Conservation (phyloP, 2,329 filamentous ascomycete genomes). For the Penicillium sp. region DNA sequence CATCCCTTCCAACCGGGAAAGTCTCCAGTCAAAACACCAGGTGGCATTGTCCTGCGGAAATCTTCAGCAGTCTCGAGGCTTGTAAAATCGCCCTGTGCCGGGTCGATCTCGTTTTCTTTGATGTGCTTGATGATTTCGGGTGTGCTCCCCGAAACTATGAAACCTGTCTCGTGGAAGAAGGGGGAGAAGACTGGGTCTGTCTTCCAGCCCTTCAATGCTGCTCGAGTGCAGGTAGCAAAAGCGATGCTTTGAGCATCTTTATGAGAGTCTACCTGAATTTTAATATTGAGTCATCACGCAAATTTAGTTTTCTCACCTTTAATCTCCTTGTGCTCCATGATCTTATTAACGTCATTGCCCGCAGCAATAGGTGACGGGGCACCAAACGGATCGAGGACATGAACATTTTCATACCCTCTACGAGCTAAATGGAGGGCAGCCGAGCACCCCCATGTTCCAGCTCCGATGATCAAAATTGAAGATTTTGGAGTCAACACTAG, state of each 20-base stretch:
- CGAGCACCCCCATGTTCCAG: constrained; percentile 59
- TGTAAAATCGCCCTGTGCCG: constrained; percentile 39
- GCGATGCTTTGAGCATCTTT: constrained; percentile 29
- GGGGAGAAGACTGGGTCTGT: constrained; percentile 53
- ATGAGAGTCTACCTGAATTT: constrained; percentile 18
- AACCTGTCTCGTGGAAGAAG: constrained; percentile 55
- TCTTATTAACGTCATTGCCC: constrained; percentile 60
- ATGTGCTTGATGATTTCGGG: constrained; percentile 48
- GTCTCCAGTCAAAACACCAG: constrained; percentile 57
- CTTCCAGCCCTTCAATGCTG: constrained; percentile 50
- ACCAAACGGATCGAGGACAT: constrained; percentile 55
- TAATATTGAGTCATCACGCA: background rate
- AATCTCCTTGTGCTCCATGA: constrained; percentile 47
- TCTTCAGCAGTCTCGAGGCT: constrained; percentile 52
- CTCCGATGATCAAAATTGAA: constrained; percentile 53
- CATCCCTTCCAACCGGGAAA: constrained; percentile 60
- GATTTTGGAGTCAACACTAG: constrained; percentile 14
- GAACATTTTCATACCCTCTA: constrained; percentile 57
- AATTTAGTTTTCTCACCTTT: constrained; percentile 36
- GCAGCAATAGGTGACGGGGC: constrained; percentile 57
- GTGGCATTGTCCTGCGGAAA: constrained; percentile 59
- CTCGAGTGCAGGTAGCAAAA: constrained; percentile 33
- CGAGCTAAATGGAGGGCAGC: constrained; percentile 60
- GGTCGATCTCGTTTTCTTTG: constrained; percentile 43
- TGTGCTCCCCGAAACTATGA: constrained; percentile 50